Base-by-base conservation (phyloP, 257 asterid genomes). In the Solanum rostratum region DNA sequence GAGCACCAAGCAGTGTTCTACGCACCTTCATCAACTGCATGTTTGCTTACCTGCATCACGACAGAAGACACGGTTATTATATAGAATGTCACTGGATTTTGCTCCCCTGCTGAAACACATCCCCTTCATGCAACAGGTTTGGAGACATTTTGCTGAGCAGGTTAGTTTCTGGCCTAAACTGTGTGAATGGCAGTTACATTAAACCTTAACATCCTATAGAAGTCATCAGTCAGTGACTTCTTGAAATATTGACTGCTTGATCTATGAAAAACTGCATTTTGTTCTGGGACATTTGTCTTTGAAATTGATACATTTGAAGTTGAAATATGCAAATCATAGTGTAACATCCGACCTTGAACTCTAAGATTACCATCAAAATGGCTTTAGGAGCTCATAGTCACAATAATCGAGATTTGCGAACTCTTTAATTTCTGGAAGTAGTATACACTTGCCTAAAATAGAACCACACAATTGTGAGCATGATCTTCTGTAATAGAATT, bases 71-170 rank as follows among this genome's bases (percentile, higher is more conserved):
- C 87, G 99, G 85, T 80, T 96, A 87, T 84, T 96, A 81, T 96
- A 96, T 91, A 92, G 99, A 89, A 94, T 96, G 99, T 94, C 99
- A 14, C 92, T 96, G 82, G 99, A 96, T 89, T 96, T 96, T 86
- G 98, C 97, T 65, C 98, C 99, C 6, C 87, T 93, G 71, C 92
- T 96, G 27, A 92, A 92, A 88, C 95, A 93, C 78, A 84, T 96
- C 20, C 98, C 99, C 76, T 94, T 94, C 91, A 95, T 94, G 91
- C 89, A 93, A 70, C 71, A 91, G 81, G 84, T 94, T 80, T 95
- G 99, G 99, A 94, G 89, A 86, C 97, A 96, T 90, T 96, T 96
- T 52, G 98, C 99, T 37, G 93, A 94, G 55, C 91, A 96, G 98
- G 98, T 95, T 84, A 86, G 80, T 5, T 52, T 27, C 70, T 57